Evolutionary conservation across 352 stramenopile species (phyloP).

Genomic region (Globisporangium recalcitrans): DNA sequence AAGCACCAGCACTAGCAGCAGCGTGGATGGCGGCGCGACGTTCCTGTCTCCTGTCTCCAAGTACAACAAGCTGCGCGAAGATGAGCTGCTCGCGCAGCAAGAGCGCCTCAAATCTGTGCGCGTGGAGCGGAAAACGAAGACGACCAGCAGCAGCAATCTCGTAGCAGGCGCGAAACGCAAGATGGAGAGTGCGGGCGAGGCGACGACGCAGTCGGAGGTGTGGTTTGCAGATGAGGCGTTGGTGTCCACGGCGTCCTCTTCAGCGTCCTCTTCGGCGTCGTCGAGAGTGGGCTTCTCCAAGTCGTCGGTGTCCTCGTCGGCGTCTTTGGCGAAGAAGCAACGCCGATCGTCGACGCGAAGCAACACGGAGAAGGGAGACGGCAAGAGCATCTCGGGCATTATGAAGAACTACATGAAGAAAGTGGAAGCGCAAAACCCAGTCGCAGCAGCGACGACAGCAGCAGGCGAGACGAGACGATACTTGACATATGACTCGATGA

Average conservation of each 20-base stretch:
- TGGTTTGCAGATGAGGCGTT: conserved; percentile 11
- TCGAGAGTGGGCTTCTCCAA: conserved; percentile 6
- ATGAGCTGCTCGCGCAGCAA: conserved; percentile 22
- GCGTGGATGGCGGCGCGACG: not conserved
- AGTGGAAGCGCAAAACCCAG: conserved; percentile 5
- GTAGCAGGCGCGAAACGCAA: conserved; percentile 26
- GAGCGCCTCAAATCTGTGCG: conserved; percentile 25
- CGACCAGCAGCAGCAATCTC: conserved; percentile 7
- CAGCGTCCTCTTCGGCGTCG: not conserved
- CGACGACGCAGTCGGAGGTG: not conserved
- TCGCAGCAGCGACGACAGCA: not conserved
- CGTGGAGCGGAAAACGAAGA: conserved; percentile 1
- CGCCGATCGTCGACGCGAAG: conserved; percentile 1
- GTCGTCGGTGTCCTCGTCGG: conserved; percentile 3
- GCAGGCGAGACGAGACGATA: not conserved
- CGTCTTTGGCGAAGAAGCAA: conserved; percentile 15
- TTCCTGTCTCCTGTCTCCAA: conserved; percentile 33
- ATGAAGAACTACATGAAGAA: conserved; percentile 19
- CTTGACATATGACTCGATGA: conserved; percentile 11
- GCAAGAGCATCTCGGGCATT: conserved; percentile 9
- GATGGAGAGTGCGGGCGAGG: conserved; percentile 9
- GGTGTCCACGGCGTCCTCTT: not conserved
- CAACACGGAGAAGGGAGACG: not conserved
- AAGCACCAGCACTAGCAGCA: not conserved
- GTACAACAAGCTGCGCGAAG: conserved; percentile 22